Base-by-base conservation (phyloP, 2,329 filamentous ascomycete species). In the Scedosporium aurantiacum region DNA sequence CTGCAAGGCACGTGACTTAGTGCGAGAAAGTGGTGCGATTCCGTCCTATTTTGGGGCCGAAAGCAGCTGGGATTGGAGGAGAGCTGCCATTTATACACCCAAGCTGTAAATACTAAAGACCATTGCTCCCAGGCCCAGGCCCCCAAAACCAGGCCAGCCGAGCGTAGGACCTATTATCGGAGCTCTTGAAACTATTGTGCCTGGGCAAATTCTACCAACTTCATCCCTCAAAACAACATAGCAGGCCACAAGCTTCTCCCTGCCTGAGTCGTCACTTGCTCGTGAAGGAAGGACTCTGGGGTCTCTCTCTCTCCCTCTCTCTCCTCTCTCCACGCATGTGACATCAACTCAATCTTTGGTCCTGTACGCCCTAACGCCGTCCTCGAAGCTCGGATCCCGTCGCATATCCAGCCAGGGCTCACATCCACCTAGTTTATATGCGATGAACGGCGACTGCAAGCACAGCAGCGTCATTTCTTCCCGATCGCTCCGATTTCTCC, bases 1-100 rank as follows among this genome's bases (percentile, higher is more conserved):
- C 57, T 59, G 57, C 50, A 50, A n/a, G 5, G 12, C 57, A 59
- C 57, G 57, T 59, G 57, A 59, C 57, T 45, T 28, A 47, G 12
- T 18, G 14, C 41, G 6, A n/a, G 23, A 47, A 47, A 47, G 41
- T 59, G 57, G 57, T n/a, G 25, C 43, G 57, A 59, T 59, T 50
- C 16, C 57, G 21, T 47, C 43, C 32, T 37, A 37, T 37, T 37
- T 37, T 37, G 32, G 32, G 32, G 32, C 32, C 32, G 32, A 37
- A 12, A 37, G 43, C n/a, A 47, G 43, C 21, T 47, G 43, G 43
- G 16, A n/a, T 23, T 47, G 21, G 43, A 47, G 5, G 43, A 47
- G 43, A 47, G 43, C 32, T 37, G 32, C 10, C 32, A 37, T 37
- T 37, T 37, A 37, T 37, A 10, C 32, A 4, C 10, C 4, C 32